Percentiles rank a stretch among this genome's conserved stretches.
Evolutionary conservation across 2,329 filamentous ascomycete genomes (phyloP).

Genomic region (Paecilomyces sp.): DNA sequence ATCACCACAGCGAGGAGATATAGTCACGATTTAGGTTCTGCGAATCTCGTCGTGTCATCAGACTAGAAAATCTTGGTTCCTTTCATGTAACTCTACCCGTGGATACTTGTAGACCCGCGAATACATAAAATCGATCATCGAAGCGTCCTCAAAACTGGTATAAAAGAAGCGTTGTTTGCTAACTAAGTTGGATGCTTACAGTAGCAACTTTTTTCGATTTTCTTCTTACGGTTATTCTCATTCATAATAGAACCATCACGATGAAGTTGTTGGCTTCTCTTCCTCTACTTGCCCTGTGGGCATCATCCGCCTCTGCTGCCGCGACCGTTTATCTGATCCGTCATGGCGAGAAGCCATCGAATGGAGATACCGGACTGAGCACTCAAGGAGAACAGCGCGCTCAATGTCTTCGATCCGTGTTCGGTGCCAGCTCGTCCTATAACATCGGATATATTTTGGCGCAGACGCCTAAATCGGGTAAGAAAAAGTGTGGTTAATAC

Average conservation of each 20-base stretch:
- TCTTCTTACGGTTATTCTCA: not conserved
- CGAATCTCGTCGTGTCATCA: not conserved
- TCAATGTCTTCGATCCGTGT: slow-evolving; percentile 53
- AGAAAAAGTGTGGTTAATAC: slow-evolving; percentile 4
- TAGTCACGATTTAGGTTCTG: not conserved
- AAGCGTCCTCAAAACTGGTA: not conserved
- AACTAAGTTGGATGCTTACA: not conserved
- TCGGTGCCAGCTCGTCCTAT: slow-evolving; percentile 46
- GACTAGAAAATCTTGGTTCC: not conserved
- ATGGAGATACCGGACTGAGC: slow-evolving; percentile 44
- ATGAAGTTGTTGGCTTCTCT: not conserved
- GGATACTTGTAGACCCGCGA: not conserved
- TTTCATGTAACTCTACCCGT: not conserved
- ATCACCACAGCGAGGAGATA: not conserved
- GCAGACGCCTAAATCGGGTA: slow-evolving; percentile 42
- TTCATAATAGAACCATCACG: not conserved
- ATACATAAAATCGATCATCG: not conserved
- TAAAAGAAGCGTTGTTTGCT: not conserved
- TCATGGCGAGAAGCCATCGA: slow-evolving; percentile 55
- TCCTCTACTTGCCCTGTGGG: slow-evolving; percentile 1
- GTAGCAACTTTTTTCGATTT: not conserved
- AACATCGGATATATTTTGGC: slow-evolving; percentile 55
- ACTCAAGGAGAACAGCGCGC: slow-evolving; percentile 48
- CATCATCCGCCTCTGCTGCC: slow-evolving; percentile 7
- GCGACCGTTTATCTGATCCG: slow-evolving; percentile 57